Evolutionary conservation across 73 alveolate species (phyloP).

Genomic region (Tetrahymena elliotti): DNA sequence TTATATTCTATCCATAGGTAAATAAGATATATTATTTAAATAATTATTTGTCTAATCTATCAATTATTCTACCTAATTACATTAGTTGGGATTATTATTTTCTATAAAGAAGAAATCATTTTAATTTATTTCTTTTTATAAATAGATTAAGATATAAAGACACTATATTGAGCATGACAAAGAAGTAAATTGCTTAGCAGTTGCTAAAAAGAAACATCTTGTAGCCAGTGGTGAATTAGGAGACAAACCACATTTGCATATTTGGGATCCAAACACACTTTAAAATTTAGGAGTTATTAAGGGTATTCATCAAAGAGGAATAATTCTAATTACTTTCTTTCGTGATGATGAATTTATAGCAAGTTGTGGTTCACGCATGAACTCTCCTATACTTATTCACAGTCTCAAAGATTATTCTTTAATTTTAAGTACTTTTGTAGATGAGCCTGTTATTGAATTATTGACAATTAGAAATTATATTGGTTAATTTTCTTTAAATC

Average conservation of each 20-base stretch:
- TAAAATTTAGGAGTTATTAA: slow-evolving; percentile 69
- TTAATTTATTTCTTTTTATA: not conserved
- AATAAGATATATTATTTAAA: not conserved
- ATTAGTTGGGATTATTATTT: not conserved
- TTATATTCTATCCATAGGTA: slow-evolving; percentile 61
- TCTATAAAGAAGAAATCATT: not conserved
- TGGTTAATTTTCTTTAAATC: not conserved
- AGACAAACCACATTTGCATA: slow-evolving; percentile 79
- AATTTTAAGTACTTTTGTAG: slow-evolving; percentile 14
- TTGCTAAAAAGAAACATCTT: slow-evolving; percentile 52
- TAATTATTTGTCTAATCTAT: not conserved
- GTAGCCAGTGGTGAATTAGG: slow-evolving; percentile 81
- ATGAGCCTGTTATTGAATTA: slow-evolving; percentile 35
- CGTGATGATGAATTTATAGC: slow-evolving; percentile 37
- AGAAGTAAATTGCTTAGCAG: slow-evolving; percentile 76
- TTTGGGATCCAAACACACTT: slow-evolving; percentile 83
- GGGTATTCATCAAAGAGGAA: slow-evolving; percentile 81
- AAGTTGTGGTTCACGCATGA: slow-evolving; percentile 35
- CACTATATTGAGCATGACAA: slow-evolving; percentile 85
- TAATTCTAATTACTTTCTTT: slow-evolving; percentile 22
- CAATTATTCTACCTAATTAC: not conserved
- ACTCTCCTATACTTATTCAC: slow-evolving; percentile 30
- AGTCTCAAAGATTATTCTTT: slow-evolving; percentile 29
- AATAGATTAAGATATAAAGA: slow-evolving; percentile 63
- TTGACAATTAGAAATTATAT: slow-evolving; percentile 21